phyloP scores from a whole-genome alignment of 1,139 yeast genomes.

The Insectozyma bohioensis region DNA sequence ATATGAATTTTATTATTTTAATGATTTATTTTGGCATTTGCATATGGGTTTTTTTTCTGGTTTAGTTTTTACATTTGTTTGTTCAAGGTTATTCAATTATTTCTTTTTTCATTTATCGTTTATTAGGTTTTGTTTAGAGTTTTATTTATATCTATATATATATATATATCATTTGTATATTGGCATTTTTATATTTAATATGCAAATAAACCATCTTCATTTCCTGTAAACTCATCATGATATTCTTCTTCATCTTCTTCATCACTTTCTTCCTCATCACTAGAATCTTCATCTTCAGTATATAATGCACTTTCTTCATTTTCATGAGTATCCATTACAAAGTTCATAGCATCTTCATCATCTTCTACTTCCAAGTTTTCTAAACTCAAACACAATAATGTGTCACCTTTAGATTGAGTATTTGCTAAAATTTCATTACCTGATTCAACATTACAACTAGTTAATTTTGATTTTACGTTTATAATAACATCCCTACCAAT shows the following conservation, averaged over 20 bases:
- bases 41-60: too few relatives aligned
- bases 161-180: too few relatives aligned
- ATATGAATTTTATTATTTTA: not conserved
- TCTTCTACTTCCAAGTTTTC: constrained; percentile 46
- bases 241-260: constrained; percentile 35
- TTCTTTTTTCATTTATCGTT: too few relatives aligned
- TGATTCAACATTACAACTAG: constrained; percentile 84
- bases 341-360: constrained; percentile 39
- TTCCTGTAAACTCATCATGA: constrained; percentile 48
- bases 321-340: constrained; percentile 34
- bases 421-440: constrained; percentile 62
- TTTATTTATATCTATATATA: too few relatives aligned
- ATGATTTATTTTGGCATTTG: too few relatives aligned
- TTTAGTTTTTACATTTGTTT: too few relatives aligned
- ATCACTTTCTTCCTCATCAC: constrained; percentile 35
- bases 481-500: constrained; percentile 70
- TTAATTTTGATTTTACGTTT: constrained; percentile 58
- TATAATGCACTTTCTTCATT: constrained; percentile 23
- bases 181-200: constrained; percentile 19
- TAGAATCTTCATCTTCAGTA: constrained; percentile 27
- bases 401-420: constrained; percentile 79
- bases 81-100: too few relatives aligned
- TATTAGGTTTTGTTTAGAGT: too few relatives aligned
- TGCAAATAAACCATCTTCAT: constrained; percentile 46
- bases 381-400: constrained; percentile 63